Evolutionary conservation across 371 early-diverging fungal species (phyloP).

Genomic region (Mucor lusitanicus): DNA sequence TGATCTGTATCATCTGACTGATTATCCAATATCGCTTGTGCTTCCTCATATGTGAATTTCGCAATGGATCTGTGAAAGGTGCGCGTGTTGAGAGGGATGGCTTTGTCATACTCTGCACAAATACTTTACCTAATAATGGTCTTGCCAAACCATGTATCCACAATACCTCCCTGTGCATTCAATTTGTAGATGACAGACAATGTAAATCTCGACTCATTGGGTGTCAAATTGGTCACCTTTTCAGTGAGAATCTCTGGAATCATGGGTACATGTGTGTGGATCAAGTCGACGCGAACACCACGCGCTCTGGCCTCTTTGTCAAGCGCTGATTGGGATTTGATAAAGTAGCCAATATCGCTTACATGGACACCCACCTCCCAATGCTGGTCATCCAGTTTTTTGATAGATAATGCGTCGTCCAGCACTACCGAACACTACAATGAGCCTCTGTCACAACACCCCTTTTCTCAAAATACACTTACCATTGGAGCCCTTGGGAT

Average conservation of each 20-base stretch:
- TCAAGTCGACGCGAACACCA: conserved; percentile 93
- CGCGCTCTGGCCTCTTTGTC: conserved; percentile 92
- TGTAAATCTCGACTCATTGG: conserved; percentile 63
- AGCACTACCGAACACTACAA: not conserved
- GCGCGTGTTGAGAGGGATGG: not conserved
- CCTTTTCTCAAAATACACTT: not conserved
- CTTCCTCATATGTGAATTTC: conserved; percentile 85
- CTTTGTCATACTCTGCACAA: not conserved
- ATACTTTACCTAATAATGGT: conserved; percentile 55
- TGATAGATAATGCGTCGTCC: conserved; percentile 62
- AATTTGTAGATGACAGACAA: conserved; percentile 91
- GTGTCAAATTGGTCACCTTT: conserved; percentile 32
- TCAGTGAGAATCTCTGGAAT: conserved; percentile 85
- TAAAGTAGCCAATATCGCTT: conserved; percentile 97
- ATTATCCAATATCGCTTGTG: conserved; percentile 73
- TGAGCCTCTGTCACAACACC: not conserved
- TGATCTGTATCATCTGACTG: conserved; percentile 12
- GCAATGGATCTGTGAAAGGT: conserved; percentile 51
- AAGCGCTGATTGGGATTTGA: conserved; percentile 80
- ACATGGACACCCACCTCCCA: conserved; percentile 96
- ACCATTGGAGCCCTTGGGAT: conserved; percentile 15
- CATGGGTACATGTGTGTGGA: conserved; percentile 94
- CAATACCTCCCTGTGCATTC: conserved; percentile 62
- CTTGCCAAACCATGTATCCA: conserved; percentile 75
- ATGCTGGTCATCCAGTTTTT: conserved; percentile 81